Percentiles rank a stretch among this genome's conserved stretches.
phyloP scores from a whole-genome alignment of 768 basidiomycete species.

The Arthromyces matolae region DNA sequence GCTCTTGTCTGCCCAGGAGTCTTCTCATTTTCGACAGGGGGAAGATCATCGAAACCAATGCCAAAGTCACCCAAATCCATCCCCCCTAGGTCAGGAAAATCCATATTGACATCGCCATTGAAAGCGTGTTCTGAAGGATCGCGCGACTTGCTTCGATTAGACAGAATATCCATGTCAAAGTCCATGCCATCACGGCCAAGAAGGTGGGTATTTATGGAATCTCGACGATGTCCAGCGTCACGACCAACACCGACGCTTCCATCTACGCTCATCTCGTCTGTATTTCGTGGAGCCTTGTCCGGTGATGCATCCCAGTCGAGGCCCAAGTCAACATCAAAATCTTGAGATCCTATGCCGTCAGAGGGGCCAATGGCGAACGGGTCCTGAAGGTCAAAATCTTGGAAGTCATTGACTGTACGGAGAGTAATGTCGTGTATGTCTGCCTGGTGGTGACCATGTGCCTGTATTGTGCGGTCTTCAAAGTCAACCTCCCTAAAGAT shows the following conservation, averaged over 20 bases:
- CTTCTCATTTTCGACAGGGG: conserved; percentile 38
- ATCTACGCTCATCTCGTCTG: conserved; percentile 53
- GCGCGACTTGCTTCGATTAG: conserved; percentile 54
- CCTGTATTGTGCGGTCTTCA: conserved; percentile 60
- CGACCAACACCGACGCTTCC: conserved; percentile 75
- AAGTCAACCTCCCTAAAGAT: conserved; percentile 76
- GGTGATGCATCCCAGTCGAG: conserved; percentile 72
- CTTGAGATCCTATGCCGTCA: conserved; percentile 84
- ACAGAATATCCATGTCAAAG: conserved; percentile 61
- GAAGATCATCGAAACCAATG: conserved; percentile 63
- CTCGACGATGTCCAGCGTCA: conserved; percentile 54
- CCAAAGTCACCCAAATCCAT: conserved; percentile 61
- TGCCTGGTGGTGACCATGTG: conserved; percentile 78
- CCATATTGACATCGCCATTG: conserved; percentile 46
- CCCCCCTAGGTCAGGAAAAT: conserved; percentile 51
- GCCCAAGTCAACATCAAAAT: conserved; percentile 74
- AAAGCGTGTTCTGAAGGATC: conserved; percentile 68
- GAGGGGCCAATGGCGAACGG: conserved; percentile 78
- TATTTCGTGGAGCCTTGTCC: conserved; percentile 31
- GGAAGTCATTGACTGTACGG: conserved; percentile 67
- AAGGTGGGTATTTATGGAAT: conserved; percentile 62
- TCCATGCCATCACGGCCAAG: conserved; percentile 43
- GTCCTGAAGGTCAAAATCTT: conserved; percentile 62
- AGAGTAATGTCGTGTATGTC: conserved; percentile 88
- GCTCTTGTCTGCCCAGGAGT: conserved; percentile 59